Conservation (phyloP, 2,329 filamentous ascomycete species). For the Ilyonectria mors-panacis region DNA sequence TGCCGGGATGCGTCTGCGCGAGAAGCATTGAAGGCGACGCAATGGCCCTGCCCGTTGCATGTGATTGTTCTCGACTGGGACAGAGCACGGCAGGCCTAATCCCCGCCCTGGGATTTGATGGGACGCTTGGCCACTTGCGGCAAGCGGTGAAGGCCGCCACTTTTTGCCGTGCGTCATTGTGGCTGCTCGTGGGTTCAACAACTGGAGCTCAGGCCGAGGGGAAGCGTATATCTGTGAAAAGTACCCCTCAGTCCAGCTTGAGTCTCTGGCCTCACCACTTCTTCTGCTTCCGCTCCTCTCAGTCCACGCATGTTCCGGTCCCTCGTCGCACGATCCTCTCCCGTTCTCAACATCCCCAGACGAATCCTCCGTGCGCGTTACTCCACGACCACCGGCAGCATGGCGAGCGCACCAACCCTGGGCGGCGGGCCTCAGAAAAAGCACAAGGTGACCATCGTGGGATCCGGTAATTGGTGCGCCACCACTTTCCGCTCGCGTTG, state of each 20-base stretch:
- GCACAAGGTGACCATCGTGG: slow-evolving; percentile 94
- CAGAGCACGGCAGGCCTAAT: slow-evolving; percentile 32
- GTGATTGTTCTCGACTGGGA: slow-evolving; percentile 46
- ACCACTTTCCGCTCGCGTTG: neutral
- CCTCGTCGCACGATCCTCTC: slow-evolving; percentile 33
- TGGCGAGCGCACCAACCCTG: slow-evolving; percentile 56
- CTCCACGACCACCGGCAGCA: slow-evolving; percentile 47
- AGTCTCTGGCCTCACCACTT: slow-evolving; percentile 17
- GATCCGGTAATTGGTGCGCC: slow-evolving; percentile 92
- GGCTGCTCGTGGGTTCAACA: slow-evolving; percentile 50
- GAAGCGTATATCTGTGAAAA: slow-evolving; percentile 38
- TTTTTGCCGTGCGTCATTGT: slow-evolving; percentile 50
- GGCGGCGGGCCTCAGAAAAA: slow-evolving; percentile 74
- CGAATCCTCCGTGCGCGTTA: slow-evolving; percentile 36
- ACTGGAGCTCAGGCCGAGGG: slow-evolving; percentile 41
- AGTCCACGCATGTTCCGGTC: slow-evolving; percentile 45
- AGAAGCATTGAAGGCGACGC: neutral
- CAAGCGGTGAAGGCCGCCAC: slow-evolving; percentile 44
- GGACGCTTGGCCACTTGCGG: slow-evolving; percentile 42
- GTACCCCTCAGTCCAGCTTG: slow-evolving; percentile 44
- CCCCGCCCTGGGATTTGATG: slow-evolving; percentile 44
- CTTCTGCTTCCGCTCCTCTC: slow-evolving; percentile 12
- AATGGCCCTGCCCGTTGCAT: slow-evolving; percentile 33
- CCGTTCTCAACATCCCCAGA: slow-evolving; percentile 31
- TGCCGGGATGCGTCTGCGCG: slow-evolving; percentile 17